Evolutionary conservation across 805 yeast species (phyloP), one percentile per base, ranked within the genome.

Genomic region (Starmera quercuum): DNA sequence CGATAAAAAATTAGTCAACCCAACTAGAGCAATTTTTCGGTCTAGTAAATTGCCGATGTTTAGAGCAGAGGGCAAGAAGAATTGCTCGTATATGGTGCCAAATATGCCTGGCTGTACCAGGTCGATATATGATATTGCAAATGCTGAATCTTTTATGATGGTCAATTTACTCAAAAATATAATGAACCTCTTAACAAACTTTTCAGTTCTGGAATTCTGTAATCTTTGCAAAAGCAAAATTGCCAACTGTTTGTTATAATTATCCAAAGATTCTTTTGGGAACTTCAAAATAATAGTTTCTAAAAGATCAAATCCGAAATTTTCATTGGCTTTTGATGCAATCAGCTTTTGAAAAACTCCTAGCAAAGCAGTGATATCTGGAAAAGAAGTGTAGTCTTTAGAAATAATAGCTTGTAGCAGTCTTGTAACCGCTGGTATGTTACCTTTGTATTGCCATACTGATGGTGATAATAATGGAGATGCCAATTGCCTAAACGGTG

Each of bases 281-380:
- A 86, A 59, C 38, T 68, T 58, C 28, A 74, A 49, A 28, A 90
- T 56, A 31, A 92, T 78, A 3, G 70, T 62, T 52, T 83, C 88
- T 29, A 92, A 59, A 28, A 92, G 62, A 36, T 92, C 97, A 56
- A 92, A 82, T 2, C 97, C 97, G 47, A 75, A 71, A 25, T 61
- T 60, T 48, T 92, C 97, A 47, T 86, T 81, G 12, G 76, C 70
- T 44, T 81, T 83, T 0, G 97, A 85, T 1, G 96, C 77, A 33
- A 92, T 75, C 44, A 92, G 65, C 55, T 88, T 86, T 61, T 94
- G 98, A 66, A 85, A 94, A n/a, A 92, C 95, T 26, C 99, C 99
- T 26, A 92, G 64, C 20, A 92, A 72, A 4, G 97, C 95, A 23
- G 83, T 73, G 27, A 86, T 54, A 31, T 67, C 71, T n/a, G 50